phyloP scores from a whole-genome alignment of 768 basidiomycete genomes.

The Russula brevipes region DNA sequence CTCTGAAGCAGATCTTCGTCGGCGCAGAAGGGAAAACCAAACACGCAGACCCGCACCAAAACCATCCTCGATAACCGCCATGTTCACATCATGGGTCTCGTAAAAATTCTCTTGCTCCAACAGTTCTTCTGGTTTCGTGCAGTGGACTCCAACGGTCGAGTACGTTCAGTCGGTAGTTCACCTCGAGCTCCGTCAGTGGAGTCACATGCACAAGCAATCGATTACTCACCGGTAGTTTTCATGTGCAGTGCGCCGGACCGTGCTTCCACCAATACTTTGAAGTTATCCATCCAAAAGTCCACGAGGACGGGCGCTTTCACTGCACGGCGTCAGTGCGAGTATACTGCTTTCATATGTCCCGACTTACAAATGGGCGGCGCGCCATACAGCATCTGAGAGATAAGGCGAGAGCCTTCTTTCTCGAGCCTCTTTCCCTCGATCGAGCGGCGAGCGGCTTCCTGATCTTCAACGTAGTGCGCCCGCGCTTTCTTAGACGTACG shows the following conservation, averaged over 20 bases:
- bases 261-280: constrained; percentile 65
- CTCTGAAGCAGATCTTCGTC: neutral
- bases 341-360: neutral
- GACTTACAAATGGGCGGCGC: constrained; percentile 58
- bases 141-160: constrained; percentile 32
- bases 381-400: constrained; percentile 64
- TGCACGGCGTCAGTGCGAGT: constrained; percentile 29
- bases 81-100: neutral
- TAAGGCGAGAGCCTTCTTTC: constrained; percentile 47
- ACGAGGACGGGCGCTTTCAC: constrained; percentile 63
- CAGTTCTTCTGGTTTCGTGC: neutral
- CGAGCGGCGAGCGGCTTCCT: constrained; percentile 48
- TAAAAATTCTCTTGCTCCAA: neutral
- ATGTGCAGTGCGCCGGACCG: constrained; percentile 44
- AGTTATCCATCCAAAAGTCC: constrained; percentile 70
- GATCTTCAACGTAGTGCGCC: constrained; percentile 60
- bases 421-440: constrained; percentile 49
- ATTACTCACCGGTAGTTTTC: constrained; percentile 35
- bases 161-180: constrained; percentile 45
- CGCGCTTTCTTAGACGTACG: constrained; percentile 47
- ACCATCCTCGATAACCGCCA: neutral
- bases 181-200: constrained; percentile 30
- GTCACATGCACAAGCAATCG: neutral
- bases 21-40: neutral
- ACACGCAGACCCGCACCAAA: neutral